These are phyloP conservation scores for Crucibulum laeve DNA, from an alignment of 768 basidiomycete species.

Conservation along the genomic window DNA sequence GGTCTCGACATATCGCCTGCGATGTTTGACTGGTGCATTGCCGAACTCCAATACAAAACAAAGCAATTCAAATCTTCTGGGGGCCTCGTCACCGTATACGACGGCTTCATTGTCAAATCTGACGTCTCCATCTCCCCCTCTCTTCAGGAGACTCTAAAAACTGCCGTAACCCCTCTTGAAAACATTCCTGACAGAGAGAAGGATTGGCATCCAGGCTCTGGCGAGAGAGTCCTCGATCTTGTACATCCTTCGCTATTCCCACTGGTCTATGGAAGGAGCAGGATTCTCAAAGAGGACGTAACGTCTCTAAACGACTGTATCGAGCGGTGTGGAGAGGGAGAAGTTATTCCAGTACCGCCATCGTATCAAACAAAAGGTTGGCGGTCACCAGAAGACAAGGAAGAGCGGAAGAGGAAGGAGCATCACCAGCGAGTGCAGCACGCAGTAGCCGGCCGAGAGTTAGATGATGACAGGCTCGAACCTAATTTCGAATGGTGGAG, in stretches of 20 bases:
- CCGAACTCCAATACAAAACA: not conserved
- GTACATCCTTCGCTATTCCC: conserved; percentile 34
- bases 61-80: not conserved
- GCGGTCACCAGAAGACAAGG: no score
- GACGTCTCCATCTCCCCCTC: conserved; percentile 10
- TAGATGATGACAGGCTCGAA: no score
- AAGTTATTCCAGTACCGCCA: conserved; percentile 4
- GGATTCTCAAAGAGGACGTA: not conserved
- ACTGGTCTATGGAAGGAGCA: conserved; percentile 22
- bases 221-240: conserved; percentile 33
- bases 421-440: no score
- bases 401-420: conserved; percentile 2
- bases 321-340: conserved; percentile 5
- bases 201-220: conserved; percentile 38
- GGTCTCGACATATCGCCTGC: no score
- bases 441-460: not conserved
- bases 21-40: no score
- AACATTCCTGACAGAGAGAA: conserved; percentile 22
- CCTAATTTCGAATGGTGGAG: no score
- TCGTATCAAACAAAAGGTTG: no score
- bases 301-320: conserved; percentile 4
- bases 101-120: conserved; percentile 8
- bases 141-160: conserved; percentile 10
- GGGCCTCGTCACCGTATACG: conserved; percentile 5
- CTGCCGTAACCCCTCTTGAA: conserved; percentile 19